These are phyloP conservation scores for Luffa acutangula DNA, from an alignment of 306 rosid genomes.

Conservation along the genomic window DNA sequence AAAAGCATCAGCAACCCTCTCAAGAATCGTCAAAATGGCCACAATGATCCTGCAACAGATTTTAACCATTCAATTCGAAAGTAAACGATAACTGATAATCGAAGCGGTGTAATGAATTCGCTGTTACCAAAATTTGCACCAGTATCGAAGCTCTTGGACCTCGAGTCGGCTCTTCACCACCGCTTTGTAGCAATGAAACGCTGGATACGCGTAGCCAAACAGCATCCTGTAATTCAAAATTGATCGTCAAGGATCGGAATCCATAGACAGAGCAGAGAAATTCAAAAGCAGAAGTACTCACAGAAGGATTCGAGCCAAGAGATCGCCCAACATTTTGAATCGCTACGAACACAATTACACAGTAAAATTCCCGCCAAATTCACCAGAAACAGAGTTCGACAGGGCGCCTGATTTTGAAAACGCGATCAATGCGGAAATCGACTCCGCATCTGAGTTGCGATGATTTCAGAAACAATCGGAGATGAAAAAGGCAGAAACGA, in stretches of 20 bases:
- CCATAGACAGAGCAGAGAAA: not conserved
- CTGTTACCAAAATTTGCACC: constrained; percentile 71
- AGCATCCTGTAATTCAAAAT: not conserved
- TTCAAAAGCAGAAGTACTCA: not conserved
- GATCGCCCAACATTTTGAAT: not conserved
- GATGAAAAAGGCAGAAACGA: too few species aligned
- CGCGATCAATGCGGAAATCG: too few species aligned
- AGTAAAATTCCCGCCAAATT: too few species aligned
- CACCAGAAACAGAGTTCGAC: too few species aligned
- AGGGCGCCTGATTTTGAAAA: too few species aligned
- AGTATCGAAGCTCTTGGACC: constrained; percentile 69
- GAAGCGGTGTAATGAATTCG: not conserved
- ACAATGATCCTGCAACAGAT: constrained; percentile 36
- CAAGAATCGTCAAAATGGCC: constrained; percentile 53
- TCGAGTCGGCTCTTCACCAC: constrained; percentile 52
- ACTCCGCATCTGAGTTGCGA: too few species aligned
- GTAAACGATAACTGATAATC: not conserved
- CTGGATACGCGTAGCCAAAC: not conserved
- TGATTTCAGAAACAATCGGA: too few species aligned
- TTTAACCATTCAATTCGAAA: not conserved
- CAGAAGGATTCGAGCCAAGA: not conserved
- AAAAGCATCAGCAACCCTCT: constrained; percentile 53
- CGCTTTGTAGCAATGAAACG: constrained; percentile 52
- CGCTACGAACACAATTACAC: too few species aligned
- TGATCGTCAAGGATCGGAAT: not conserved